Evolutionary conservation across 2,329 filamentous ascomycete species (phyloP), one percentile per base, ranked within the genome.

Genomic region (Karstenula rhodostoma): DNA sequence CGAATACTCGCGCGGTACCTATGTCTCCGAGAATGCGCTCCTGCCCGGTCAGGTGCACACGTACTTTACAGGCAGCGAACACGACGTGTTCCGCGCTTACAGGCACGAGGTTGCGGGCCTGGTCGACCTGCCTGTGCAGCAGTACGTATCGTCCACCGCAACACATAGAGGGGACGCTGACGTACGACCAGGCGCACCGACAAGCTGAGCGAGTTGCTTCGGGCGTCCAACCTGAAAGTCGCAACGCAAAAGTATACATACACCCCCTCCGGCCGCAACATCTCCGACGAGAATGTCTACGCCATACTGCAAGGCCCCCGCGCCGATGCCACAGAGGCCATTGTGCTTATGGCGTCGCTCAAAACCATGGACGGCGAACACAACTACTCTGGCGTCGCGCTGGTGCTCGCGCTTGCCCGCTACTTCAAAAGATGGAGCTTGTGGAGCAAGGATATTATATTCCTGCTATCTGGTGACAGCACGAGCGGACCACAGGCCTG

Each of bases 361-460:
- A 89, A 85, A 74, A 97, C 94, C 67, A 89, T 91, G 68, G 87
- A 92, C 57, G 89, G 86, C 27, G 85, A 90, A 67, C 80, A 94
- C 68, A 99, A 99, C 79, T 85, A 89, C 65, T 95, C 94, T 62
- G 95, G 94, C 19, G 89, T 99, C 6, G 90, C 93, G 8, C 85
- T 99, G 33, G 89, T 93, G 2, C 81, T 99, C 70, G 94, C 94
- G 0, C 80, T 99, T 67, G 92, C 93, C 29, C 88, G 95, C 67
- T 99, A 99, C 79, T 98, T 99, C 81, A 97, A 96, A 79, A 88
- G 90, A 68, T 99, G 95, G 95, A 97, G 93, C 56, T 85, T 99
- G 29, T 99, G 95, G 95, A 97, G 94, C 60, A 99, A 99, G 79
- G 95, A 99, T 77, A 97, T 99, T 67, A 94, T 99, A 60, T 88